Evolutionary conservation across 2,329 filamentous ascomycete genomes (phyloP), one percentile per base, ranked within the genome.

Genomic region (Didymella exigua): DNA sequence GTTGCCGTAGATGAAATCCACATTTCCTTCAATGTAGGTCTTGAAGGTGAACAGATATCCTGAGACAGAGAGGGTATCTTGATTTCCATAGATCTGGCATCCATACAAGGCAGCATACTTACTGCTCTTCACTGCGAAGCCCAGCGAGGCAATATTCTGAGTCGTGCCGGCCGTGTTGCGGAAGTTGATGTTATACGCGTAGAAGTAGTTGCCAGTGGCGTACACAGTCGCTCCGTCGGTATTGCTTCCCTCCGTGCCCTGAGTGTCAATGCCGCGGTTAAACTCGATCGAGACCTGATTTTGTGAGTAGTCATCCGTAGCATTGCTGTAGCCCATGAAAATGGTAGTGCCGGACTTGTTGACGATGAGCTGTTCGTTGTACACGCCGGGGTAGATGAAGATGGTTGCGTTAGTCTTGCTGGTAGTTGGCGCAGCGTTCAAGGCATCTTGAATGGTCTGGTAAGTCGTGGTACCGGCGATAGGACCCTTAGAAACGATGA

Each of bases 1-100:
- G 23, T 71, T 67, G 9, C 78, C 78, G 62, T 74, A 75, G 19
- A 76, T 79, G 70, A 79, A 78, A 31, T 80, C 76, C 29, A 77
- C 69, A 23, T 75, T 76, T 4, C 45, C 76, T 50, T 75, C 71
- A 29, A 77, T 70, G 52, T 76, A 75, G 7, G 70, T 72, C 57
- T 76, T 75, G 60, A 74, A 76, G 2, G 72, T 68, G 58, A 77
- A 78, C n/a, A 78, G 49, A 37, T 67, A 68, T 3, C 75, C 74
- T 8, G 70, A 74, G 36, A 78, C 68, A 42, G 69, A 62, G 8
- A 77, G 66, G 0, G 75, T 71, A 29, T 77, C 75, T 49, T 77
- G 75, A 54, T 76, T 76, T 11, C 75, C 73, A 27, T 68, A 71
- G 11, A 76, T 67, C 45, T 75, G 73, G 50, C 75, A 75, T 30